A percentile compares a stretch with the other conserved stretches of the same genome.
These are phyloP conservation scores for Cercospora berteroae DNA, from an alignment of 2,329 filamentous ascomycete species.

Conservation along the genomic window DNA sequence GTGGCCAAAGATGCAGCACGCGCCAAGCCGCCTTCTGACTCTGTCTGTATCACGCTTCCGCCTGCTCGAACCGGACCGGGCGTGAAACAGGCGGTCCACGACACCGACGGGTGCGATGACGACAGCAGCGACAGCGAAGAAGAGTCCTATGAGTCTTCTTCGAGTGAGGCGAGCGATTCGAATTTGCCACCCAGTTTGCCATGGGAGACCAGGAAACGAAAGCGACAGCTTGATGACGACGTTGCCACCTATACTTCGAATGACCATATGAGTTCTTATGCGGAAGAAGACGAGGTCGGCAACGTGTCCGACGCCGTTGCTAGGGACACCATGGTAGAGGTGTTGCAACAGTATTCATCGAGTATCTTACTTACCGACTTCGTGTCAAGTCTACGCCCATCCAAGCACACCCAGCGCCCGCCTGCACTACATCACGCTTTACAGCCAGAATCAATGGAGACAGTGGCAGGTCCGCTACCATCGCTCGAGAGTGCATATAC, in stretches of 20 bases:
- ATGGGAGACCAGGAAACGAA: constrained; percentile 32
- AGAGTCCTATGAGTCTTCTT: constrained; percentile 28
- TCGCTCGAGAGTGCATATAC: constrained; percentile 21
- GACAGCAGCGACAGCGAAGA: constrained; percentile 31
- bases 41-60: constrained; percentile 12
- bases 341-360: constrained; percentile 2
- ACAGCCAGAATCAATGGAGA: constrained; percentile 6
- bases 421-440: neutral
- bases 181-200: constrained; percentile 28
- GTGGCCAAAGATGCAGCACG: neutral
- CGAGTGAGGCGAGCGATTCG: constrained; percentile 24
- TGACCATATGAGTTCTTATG: neutral
- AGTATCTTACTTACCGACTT: neutral
- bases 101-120: constrained; percentile 16
- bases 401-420: neutral
- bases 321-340: neutral
- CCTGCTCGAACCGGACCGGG: constrained; percentile 17
- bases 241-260: neutral
- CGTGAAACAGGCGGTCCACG: constrained; percentile 7
- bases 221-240: constrained; percentile 20
- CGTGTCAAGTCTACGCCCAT: neutral
- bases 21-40: neutral
- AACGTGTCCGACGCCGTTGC: neutral
- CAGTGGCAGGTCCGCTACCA: constrained; percentile 14
- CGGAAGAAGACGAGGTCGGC: constrained; percentile 4